Base-by-base conservation (phyloP, 768 basidiomycete genomes). In the Calocybe gangraenosa region DNA sequence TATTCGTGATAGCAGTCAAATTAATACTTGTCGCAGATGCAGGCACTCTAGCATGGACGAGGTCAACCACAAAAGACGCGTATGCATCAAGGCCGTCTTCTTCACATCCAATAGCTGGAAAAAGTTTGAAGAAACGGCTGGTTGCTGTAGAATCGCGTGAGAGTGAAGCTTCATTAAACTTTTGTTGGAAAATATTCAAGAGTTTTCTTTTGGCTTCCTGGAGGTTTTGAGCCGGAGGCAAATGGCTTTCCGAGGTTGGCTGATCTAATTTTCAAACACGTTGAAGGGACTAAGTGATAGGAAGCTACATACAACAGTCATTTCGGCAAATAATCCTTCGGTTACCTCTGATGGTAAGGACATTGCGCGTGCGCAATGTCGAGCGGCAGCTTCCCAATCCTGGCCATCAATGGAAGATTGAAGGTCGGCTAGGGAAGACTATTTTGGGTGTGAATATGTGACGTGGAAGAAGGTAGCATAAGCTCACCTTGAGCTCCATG, bases 331-430 rank as follows among this genome's bases (percentile, higher is more conserved):
- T 3, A 78, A 74, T 2, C 92, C 91, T 20, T 81, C 78, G 21
- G 88, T 79, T 30, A 99, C 83, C 34, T 85, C 80, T 6, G 67
- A 58, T 1, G 93, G 87, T 11, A 96, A 70, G 0, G 85, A 71
- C 87, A 95, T 94, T 2, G 93, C 95, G 17, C 92, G 74, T 23
- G 89, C 82, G 64, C 94, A 95, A 58, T 92, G 86, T 47, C 92
- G 76, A 0, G 93, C 83, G 3, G 96, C 96, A 2, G 88, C 79
- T 62, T 99, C 96, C 96, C 96, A 99, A 58, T 98, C 96, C 53
- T 88, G 79, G 36, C 69, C 71, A 22, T 87, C 83, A 22, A 97
- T 93, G 1, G 95, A 85, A 0, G 78, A 78, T 77, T 92, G 68
- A 8, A 71, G 65, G 28, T 62, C 66, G 47, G 63, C 49, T 19